Evolutionary conservation across 352 stramenopile genomes (phyloP).

Genomic region (Phytophthora melonis): DNA sequence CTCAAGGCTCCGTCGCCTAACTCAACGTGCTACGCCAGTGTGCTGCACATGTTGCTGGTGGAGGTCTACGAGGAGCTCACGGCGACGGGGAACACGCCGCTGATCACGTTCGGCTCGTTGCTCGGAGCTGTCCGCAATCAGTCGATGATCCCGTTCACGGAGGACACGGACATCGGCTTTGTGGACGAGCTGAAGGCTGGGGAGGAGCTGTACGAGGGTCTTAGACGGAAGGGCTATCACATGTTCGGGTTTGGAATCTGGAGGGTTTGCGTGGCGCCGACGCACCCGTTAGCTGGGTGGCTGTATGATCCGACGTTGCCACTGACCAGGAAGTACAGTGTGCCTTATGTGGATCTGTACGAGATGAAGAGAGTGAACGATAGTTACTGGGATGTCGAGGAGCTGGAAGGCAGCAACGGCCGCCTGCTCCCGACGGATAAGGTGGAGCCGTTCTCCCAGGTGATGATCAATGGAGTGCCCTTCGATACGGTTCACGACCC

Average conservation of each 20-base stretch:
- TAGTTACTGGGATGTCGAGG: constrained; percentile 33
- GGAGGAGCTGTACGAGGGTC: constrained; percentile 9
- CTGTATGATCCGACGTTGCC: constrained; percentile 43
- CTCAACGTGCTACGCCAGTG: constrained; percentile 57
- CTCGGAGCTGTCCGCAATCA: constrained; percentile 56
- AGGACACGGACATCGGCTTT: constrained; percentile 60
- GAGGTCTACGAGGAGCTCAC: constrained; percentile 59
- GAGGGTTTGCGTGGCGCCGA: constrained; percentile 49
- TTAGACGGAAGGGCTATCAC: constrained; percentile 55
- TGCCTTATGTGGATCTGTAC: constrained; percentile 56
- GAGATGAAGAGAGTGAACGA: constrained; percentile 18
- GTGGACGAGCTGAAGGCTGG: constrained; percentile 16
- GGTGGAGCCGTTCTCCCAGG: constrained; percentile 31
- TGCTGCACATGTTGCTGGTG: constrained; percentile 62
- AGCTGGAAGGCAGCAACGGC: constrained; percentile 22
- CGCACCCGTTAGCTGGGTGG: constrained; percentile 41
- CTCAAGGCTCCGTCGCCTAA: constrained; percentile 28
- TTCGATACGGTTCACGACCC: constrained; percentile 47
- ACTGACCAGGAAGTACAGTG: constrained; percentile 1
- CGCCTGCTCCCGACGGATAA: constrained; percentile 25
- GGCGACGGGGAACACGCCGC: constrained; percentile 32
- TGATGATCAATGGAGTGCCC: constrained; percentile 38
- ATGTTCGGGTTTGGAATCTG: constrained; percentile 50
- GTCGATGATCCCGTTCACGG: constrained; percentile 48
- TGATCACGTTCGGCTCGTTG: constrained; percentile 54